These are phyloP conservation scores for Chionographis japonica DNA, from an alignment of 106 monocot genomes.

Conservation along the genomic window DNA sequence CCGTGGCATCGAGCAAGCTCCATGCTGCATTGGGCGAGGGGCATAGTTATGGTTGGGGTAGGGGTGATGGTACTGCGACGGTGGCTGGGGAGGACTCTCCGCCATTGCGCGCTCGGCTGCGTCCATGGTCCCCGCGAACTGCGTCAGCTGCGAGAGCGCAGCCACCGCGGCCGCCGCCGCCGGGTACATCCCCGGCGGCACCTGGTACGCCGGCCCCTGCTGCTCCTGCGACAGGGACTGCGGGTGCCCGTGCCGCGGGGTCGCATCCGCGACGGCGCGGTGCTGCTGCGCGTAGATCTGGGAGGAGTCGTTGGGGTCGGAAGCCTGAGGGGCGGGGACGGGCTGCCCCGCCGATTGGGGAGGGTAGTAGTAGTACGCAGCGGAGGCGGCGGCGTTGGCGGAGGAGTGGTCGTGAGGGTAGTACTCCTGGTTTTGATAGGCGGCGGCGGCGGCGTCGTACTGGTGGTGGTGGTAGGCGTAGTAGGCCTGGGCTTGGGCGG, in stretches of 20 bases:
- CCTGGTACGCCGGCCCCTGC: neutral
- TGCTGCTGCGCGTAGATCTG: neutral
- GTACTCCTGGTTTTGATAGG: constrained; percentile 3
- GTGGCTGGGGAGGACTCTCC: neutral
- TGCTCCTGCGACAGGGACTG: no score
- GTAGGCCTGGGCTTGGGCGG: constrained; percentile 15
- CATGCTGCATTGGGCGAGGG: no score
- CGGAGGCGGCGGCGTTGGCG: constrained; percentile 2
- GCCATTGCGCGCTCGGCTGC: constrained; percentile 12
- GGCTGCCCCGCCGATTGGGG: constrained; percentile 5
- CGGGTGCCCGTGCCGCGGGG: no score
- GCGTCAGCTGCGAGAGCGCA: constrained; percentile 22
- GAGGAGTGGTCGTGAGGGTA: constrained; percentile 8
- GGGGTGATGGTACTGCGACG: no score
- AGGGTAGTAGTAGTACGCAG: neutral
- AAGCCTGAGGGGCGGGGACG: neutral
- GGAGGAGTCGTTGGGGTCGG: neutral
- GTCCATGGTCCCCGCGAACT: constrained; percentile 25
- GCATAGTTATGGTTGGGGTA: no score
- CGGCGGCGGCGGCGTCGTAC: constrained; percentile 12
- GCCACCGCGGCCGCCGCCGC: constrained; percentile 17
- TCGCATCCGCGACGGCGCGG: neutral
- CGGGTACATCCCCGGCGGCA: constrained; percentile 9
- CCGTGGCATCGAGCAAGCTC: no score
- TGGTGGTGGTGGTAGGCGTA: constrained; percentile 16